phyloP scores from a whole-genome alignment of 2,329 filamentous ascomycete genomes.

The Botrytis paeoniae region DNA sequence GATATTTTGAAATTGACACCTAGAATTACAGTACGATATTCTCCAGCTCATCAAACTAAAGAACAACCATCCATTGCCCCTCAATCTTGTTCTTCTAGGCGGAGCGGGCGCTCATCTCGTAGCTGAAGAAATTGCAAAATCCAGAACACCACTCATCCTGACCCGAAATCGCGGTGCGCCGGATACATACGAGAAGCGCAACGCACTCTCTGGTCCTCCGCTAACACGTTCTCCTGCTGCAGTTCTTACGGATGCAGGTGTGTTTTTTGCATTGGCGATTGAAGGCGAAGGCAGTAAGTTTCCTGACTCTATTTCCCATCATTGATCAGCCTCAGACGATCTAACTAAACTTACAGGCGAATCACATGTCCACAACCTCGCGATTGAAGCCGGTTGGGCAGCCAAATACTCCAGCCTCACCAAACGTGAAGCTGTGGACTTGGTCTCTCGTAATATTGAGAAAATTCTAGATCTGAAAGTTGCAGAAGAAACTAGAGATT shows the following conservation, averaged over 20 bases:
- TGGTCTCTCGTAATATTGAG: conserved; percentile 44
- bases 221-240: conserved; percentile 42
- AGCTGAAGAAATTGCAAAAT: conserved; percentile 41
- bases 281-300: conserved; percentile 29
- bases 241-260: conserved; percentile 43
- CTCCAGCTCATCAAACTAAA: conserved; percentile 43
- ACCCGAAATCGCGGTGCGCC: conserved; percentile 40
- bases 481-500: conserved; percentile 38
- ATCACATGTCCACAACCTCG: conserved; percentile 42
- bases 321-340: background rate
- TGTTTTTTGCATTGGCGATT: conserved; percentile 40
- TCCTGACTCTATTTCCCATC: background rate
- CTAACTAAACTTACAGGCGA: conserved; percentile 31
- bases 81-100: conserved; percentile 42
- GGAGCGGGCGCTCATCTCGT: conserved; percentile 42
- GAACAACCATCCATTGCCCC: conserved; percentile 35
- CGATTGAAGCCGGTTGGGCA: conserved; percentile 42
- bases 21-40: conserved; percentile 41
- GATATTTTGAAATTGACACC: background rate
- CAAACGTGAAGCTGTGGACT: conserved; percentile 38
- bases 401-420: conserved; percentile 42
- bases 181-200: conserved; percentile 40
- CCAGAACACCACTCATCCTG: conserved; percentile 45
- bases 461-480: conserved; percentile 40
- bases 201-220: conserved; percentile 44